phyloP scores from a whole-genome alignment of 2,329 filamentous ascomycete species.

The Fusarium brachygibbosum region DNA sequence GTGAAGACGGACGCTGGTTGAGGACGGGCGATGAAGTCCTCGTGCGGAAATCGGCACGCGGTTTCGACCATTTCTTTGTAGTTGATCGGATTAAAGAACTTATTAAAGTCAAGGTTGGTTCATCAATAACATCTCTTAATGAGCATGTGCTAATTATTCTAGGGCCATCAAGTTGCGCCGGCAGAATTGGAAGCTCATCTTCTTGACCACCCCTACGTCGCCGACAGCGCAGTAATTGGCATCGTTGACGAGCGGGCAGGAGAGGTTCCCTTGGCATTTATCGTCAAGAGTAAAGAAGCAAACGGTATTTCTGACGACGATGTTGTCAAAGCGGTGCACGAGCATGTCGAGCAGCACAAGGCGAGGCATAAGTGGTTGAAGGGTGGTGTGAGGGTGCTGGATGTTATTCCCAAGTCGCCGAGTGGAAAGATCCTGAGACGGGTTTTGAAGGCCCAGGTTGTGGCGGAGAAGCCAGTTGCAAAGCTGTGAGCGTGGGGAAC shows the following conservation, averaged over 20 bases:
- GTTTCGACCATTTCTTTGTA: slow-evolving; percentile 85
- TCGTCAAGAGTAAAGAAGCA: slow-evolving; percentile 64
- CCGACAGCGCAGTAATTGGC: slow-evolving; percentile 81
- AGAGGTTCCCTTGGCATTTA: slow-evolving; percentile 73
- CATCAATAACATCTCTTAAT: accelerated
- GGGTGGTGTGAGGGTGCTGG: slow-evolving; percentile 72
- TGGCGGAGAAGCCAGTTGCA: slow-evolving; percentile 2
- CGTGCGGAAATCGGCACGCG: slow-evolving; percentile 71
- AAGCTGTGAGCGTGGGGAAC: slow-evolving; percentile 17
- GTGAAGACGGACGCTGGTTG: slow-evolving; percentile 77
- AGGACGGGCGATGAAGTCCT: slow-evolving; percentile 88
- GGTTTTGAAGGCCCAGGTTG: slow-evolving; percentile 54
- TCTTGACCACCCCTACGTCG: slow-evolving; percentile 77
- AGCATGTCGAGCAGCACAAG: slow-evolving; percentile 75
- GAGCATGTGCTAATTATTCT: neutral
- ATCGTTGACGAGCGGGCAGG: slow-evolving; percentile 70
- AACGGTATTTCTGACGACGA: slow-evolving; percentile 67
- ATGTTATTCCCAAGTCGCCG: slow-evolving; percentile 78
- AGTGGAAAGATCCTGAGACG: slow-evolving; percentile 74
- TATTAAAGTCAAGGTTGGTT: slow-evolving; percentile 79
- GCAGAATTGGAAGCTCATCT: slow-evolving; percentile 83
- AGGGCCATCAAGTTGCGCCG: slow-evolving; percentile 83
- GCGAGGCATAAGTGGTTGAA: slow-evolving; percentile 77
- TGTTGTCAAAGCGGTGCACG: slow-evolving; percentile 63
- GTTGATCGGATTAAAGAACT: slow-evolving; percentile 80